Evolutionary conservation across 2,329 filamentous ascomycete species (phyloP), one percentile per base, ranked within the genome.

Genomic region (Drechslerella dactyloides): DNA sequence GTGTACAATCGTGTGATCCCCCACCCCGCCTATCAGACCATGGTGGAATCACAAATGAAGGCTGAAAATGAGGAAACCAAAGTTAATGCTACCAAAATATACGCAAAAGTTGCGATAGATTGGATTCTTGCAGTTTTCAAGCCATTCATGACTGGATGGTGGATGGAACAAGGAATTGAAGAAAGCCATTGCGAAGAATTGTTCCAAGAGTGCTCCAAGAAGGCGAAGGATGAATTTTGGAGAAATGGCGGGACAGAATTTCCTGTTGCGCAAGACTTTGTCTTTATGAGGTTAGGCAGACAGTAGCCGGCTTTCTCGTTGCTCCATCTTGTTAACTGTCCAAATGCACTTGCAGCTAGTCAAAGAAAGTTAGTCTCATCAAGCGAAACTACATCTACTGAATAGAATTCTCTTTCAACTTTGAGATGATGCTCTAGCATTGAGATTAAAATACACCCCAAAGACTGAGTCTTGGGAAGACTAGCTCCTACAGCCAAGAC

Each of bases 121-220:
- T 61, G 50, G 40, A 55, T 61, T 5, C 44, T 61, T 19, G 56
- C 51, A 15, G 55, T 69, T 10, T 61, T 61, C 27, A 61, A 61
- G 23, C 56, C 50, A 2, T 69, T 69, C 23, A 61, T 69, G 56
- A 5, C 27, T n/a, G 27, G 15, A 13, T 55, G 56, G 56, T 69
- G 56, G 56, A 56, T 60, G 1, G 21, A 61, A 35, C 17, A 40
- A 23, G 64, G 48, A n/a, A 42, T 69, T 17, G 24, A 56, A 4
- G 56, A 44, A 23, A 50, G 13, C 4, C 4, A 42, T 0, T 50
- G 37, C n/a, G 56, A 61, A n/a, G 13, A 56, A 13, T 11, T 61
- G 15, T 61, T 60, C 33, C 40, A 42, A 24, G 50, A 69, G 11
- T 69, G 55, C 24, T 50, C 57, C 21, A 8, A 23, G 13, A 2